Conservation (phyloP, 108 stramenopile genomes). For the Mediolabrus comicus region DNA sequence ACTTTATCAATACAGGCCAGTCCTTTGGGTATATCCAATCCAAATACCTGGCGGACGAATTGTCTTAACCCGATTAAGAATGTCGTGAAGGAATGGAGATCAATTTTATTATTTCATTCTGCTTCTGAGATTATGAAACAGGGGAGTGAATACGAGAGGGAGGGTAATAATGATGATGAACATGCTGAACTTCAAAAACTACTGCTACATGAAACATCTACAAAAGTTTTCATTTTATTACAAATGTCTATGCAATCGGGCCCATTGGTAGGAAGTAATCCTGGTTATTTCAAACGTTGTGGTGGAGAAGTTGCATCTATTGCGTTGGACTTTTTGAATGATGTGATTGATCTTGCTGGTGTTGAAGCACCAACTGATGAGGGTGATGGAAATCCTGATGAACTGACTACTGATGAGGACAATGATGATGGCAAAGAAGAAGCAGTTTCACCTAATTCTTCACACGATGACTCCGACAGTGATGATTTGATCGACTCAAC, state of each 20-base stretch:
- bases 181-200: constrained; percentile 10
- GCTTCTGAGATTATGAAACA: not conserved
- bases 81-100: constrained; percentile 68
- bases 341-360: constrained; percentile 32
- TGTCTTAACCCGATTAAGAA: constrained; percentile 62
- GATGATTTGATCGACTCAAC: not conserved
- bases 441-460: not conserved
- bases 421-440: not conserved
- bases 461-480: not conserved
- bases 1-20: constrained; percentile 51
- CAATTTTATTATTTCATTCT: constrained; percentile 53
- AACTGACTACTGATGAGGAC: not conserved
- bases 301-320: constrained; percentile 63
- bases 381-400: not conserved
- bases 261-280: constrained; percentile 71
- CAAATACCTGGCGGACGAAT: constrained; percentile 59
- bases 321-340: constrained; percentile 51
- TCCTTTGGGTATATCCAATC: constrained; percentile 38
- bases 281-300: constrained; percentile 86
- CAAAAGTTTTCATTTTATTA: constrained; percentile 54
- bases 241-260: constrained; percentile 75
- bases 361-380: not conserved
- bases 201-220: constrained; percentile 23
- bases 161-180: not conserved
- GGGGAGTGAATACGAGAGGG: constrained; percentile 1